A percentile compares a stretch with the other conserved stretches of the same genome.
These are phyloP conservation scores for Yamadazyma atlantica DNA, from an alignment of 1,139 yeast genomes.

Conservation along the genomic window DNA sequence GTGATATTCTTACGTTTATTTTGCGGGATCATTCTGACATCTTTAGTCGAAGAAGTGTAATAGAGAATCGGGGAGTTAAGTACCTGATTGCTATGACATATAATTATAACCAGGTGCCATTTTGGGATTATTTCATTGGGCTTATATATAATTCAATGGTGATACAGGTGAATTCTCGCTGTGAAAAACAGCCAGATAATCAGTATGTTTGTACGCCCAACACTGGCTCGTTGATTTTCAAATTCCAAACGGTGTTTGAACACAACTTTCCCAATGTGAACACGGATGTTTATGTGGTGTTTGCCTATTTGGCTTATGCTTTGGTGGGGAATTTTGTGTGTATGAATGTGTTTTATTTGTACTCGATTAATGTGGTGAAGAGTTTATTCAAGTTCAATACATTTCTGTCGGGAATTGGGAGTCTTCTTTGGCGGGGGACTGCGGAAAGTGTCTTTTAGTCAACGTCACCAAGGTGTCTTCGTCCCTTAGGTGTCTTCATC, in stretches of 20 bases:
- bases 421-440: slow-evolving; percentile 7
- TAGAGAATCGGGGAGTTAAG: slow-evolving; percentile 7
- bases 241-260: slow-evolving; percentile 24
- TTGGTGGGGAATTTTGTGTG: slow-evolving; percentile 31
- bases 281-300: slow-evolving; percentile 15
- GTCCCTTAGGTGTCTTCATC: too few species aligned
- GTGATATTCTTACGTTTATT: slow-evolving; percentile 29
- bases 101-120: slow-evolving; percentile 3
- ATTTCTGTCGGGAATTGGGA: slow-evolving; percentile 3
- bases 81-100: slow-evolving; percentile 7
- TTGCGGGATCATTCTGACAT: slow-evolving; percentile 18
- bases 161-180: slow-evolving; percentile 4
- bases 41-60: slow-evolving; percentile 5
- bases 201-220: slow-evolving; percentile 10
- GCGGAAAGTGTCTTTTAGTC: background rate
- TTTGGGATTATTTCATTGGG: slow-evolving; percentile 4
- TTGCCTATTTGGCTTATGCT: slow-evolving; percentile 27
- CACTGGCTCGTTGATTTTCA: slow-evolving; percentile 26
- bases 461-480: too few species aligned
- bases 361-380: slow-evolving; percentile 6
- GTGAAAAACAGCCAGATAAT: slow-evolving; percentile 1
- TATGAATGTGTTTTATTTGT: slow-evolving; percentile 23
- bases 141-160: slow-evolving; percentile 5
- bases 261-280: slow-evolving; percentile 2
- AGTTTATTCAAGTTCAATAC: background rate